A percentile compares a stretch with the other conserved stretches of the same genome.
phyloP scores from a whole-genome alignment of 257 asterid species.

The Primulina huaijiensis region DNA sequence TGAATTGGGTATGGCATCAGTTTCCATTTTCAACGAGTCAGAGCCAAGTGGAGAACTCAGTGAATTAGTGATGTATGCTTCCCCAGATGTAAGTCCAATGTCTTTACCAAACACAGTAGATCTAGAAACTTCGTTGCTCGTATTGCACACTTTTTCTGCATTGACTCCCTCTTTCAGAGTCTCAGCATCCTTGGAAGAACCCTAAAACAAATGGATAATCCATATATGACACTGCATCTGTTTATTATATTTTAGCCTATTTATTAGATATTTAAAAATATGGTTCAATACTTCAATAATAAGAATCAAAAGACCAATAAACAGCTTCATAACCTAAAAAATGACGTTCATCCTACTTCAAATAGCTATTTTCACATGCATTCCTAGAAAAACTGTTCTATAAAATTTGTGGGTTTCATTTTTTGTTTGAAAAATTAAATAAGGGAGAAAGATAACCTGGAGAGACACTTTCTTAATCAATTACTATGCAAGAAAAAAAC shows the following conservation, averaged over 20 bases:
- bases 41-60: conserved; percentile 34
- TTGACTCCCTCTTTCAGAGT: conserved; percentile 48
- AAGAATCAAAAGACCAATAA: conserved; percentile 19
- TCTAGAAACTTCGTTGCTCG: conserved; percentile 44
- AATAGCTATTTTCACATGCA: not conserved
- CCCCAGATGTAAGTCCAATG: conserved; percentile 45
- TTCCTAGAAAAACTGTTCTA: not conserved
- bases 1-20: conserved; percentile 39
- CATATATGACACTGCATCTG: conserved; percentile 15
- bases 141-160: conserved; percentile 44
- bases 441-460: not conserved
- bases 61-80: conserved; percentile 38
- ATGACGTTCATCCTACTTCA: conserved; percentile 6
- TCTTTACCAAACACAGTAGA: conserved; percentile 53
- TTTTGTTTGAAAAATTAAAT: not conserved
- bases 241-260: not conserved
- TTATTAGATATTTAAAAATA: not conserved
- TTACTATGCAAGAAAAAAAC: not conserved
- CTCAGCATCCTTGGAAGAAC: conserved; percentile 73
- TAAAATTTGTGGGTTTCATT: not conserved
- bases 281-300: not conserved
- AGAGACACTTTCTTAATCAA: not conserved
- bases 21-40: conserved; percentile 54
- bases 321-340: not conserved
- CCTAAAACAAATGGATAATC: conserved; percentile 39